Conservation (phyloP, 345 rosid genomes). For the Pelargonium nanum region DNA sequence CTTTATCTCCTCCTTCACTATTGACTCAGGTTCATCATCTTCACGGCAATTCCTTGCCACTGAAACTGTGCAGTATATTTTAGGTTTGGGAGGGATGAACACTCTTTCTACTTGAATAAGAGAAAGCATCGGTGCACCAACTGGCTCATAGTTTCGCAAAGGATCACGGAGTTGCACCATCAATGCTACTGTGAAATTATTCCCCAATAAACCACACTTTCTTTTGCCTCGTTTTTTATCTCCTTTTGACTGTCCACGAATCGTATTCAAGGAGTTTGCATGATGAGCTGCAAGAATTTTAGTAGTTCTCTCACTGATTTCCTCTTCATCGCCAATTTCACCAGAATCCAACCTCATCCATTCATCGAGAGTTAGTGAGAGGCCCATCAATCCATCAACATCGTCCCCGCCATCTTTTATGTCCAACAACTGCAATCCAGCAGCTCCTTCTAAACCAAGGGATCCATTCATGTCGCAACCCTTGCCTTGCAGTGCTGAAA, state of each 20-base stretch:
- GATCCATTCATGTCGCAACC: slow-evolving; percentile 41
- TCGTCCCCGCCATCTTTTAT: slow-evolving; percentile 47
- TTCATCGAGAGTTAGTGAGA: slow-evolving; percentile 82
- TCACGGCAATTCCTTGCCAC: slow-evolving; percentile 35
- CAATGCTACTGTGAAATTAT: slow-evolving; percentile 81
- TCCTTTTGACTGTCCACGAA: slow-evolving; percentile 65
- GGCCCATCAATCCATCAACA: slow-evolving; percentile 70
- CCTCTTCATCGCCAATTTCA: slow-evolving; percentile 61
- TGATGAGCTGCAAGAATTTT: slow-evolving; percentile 87
- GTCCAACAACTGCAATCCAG: slow-evolving; percentile 71
- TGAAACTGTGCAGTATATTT: slow-evolving; percentile 56
- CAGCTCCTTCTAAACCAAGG: slow-evolving; percentile 74
- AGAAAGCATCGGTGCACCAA: slow-evolving; percentile 92
- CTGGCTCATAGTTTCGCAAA: slow-evolving; percentile 70
- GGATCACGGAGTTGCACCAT: slow-evolving; percentile 92
- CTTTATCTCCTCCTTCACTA: slow-evolving; percentile 15
- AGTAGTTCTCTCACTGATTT: slow-evolving; percentile 70
- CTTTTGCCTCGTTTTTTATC: slow-evolving; percentile 54
- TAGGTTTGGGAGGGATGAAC: slow-evolving; percentile 79
- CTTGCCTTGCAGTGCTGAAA: slow-evolving; percentile 69
- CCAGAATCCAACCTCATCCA: slow-evolving; percentile 94
- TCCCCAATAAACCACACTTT: slow-evolving; percentile 77
- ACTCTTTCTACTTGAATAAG: slow-evolving; percentile 93
- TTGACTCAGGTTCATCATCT: slow-evolving; percentile 32
- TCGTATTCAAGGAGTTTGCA: slow-evolving; percentile 54